phyloP scores from a whole-genome alignment of 345 rosid species.

The Stellera chamaejasme region DNA sequence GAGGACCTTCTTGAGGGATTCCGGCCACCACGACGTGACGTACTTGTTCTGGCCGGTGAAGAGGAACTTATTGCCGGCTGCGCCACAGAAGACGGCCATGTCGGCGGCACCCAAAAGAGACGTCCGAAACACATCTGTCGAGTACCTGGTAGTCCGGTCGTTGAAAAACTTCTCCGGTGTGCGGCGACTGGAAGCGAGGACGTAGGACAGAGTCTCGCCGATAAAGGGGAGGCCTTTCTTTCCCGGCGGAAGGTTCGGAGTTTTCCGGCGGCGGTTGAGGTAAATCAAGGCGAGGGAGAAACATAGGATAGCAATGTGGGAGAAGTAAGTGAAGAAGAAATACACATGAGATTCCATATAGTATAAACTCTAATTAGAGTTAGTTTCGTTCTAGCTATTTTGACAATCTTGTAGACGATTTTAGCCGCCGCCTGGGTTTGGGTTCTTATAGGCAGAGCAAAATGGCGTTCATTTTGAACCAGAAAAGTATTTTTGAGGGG shows the following conservation, averaged over 20 bases:
- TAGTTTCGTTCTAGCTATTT: too few relatives aligned
- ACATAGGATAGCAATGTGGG: slow-evolving; percentile 15
- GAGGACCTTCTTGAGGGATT: slow-evolving; percentile 19
- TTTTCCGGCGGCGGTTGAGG: not conserved
- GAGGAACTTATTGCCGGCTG: slow-evolving; percentile 23
- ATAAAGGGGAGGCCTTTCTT: slow-evolving; percentile 18
- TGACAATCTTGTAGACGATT: too few relatives aligned
- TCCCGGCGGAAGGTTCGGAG: slow-evolving; percentile 11
- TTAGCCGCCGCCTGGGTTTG: too few relatives aligned
- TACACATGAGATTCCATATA: too few relatives aligned
- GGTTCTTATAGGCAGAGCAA: too few relatives aligned
- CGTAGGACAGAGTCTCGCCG: slow-evolving; percentile 17
- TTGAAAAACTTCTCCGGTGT: slow-evolving; percentile 18
- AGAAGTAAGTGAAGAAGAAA: not conserved
- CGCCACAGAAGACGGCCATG: slow-evolving; percentile 22
- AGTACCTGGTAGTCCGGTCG: slow-evolving; percentile 22
- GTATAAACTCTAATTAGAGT: too few relatives aligned
- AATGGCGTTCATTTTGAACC: too few relatives aligned
- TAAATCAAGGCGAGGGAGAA: slow-evolving; percentile 3
- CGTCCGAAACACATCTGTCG: slow-evolving; percentile 19
- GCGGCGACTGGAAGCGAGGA: slow-evolving; percentile 9
- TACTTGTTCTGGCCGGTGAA: slow-evolving; percentile 27
- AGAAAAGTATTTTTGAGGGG: too few relatives aligned
- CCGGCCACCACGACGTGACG: slow-evolving; percentile 27
- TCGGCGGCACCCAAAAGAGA: slow-evolving; percentile 18